Evolutionary conservation across 2,329 filamentous ascomycete genomes (phyloP).

Genomic region (Colletotrichum viniferum): DNA sequence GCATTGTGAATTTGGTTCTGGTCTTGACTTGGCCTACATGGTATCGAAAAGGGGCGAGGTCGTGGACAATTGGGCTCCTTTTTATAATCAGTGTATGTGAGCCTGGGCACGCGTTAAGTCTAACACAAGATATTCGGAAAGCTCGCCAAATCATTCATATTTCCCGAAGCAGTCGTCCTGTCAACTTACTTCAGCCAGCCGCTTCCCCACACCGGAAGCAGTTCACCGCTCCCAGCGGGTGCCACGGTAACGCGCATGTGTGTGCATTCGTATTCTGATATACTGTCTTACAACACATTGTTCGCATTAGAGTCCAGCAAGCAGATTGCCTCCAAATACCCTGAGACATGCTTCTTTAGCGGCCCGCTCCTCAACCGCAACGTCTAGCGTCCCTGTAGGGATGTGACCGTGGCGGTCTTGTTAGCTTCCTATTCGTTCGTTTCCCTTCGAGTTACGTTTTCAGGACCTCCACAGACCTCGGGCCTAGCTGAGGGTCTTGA

Average conservation of each 20-base stretch:
- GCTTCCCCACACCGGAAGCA: neutral
- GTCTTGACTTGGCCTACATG: too few species aligned
- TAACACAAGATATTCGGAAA: too few species aligned
- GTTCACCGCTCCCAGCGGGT: neutral
- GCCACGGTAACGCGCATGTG: neutral
- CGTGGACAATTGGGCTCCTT: too few species aligned
- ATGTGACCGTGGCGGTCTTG: neutral
- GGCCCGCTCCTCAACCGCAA: neutral
- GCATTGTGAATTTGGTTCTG: too few species aligned
- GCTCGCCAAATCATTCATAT: neutral
- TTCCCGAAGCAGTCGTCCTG: neutral
- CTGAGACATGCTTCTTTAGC: neutral
- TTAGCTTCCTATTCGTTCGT: neutral
- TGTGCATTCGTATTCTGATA: neutral
- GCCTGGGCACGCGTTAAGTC: too few species aligned
- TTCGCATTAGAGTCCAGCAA: neutral
- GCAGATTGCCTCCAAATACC: neutral
- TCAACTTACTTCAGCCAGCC: neutral
- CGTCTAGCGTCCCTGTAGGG: neutral
- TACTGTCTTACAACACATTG: neutral
- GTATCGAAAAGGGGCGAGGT: too few species aligned
- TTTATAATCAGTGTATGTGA: too few species aligned
- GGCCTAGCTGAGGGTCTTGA: neutral
- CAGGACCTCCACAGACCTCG: neutral
- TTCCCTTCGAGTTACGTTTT: neutral